These are phyloP conservation scores for Podaxis sp. DNA, from an alignment of 768 basidiomycete genomes.

Conservation along the genomic window DNA sequence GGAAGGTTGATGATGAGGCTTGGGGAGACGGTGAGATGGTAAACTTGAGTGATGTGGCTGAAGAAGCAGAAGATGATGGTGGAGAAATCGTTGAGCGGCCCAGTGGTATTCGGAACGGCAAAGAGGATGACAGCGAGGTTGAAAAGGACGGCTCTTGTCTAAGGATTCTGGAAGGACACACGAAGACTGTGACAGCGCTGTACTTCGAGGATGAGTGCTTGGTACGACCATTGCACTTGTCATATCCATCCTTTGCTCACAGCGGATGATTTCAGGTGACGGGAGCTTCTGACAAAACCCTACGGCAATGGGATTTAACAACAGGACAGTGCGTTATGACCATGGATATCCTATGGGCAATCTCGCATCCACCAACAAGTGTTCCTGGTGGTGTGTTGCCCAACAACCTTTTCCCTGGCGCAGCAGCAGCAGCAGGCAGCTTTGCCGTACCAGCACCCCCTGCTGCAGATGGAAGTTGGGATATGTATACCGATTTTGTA, in stretches of 20 bases:
- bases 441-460: slow-evolving; percentile 88
- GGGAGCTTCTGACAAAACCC: slow-evolving; percentile 96
- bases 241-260: slow-evolving; percentile 10
- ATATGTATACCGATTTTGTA: slow-evolving; percentile 96
- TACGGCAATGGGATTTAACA: slow-evolving; percentile 96
- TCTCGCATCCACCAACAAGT: slow-evolving; percentile 76
- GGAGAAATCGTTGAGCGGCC: slow-evolving; percentile 37
- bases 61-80: slow-evolving; percentile 61
- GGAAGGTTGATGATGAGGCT: slow-evolving; percentile 74
- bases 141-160: slow-evolving; percentile 62
- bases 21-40: slow-evolving; percentile 55
- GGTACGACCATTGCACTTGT: slow-evolving; percentile 45
- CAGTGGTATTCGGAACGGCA: slow-evolving; percentile 40
- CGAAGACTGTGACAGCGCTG: slow-evolving; percentile 87
- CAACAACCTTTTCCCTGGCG: slow-evolving; percentile 49
- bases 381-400: slow-evolving; percentile 39
- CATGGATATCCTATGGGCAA: slow-evolving; percentile 99
- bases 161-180: slow-evolving; percentile 84
- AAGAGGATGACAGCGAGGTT: slow-evolving; percentile 30
- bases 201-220: slow-evolving; percentile 96
- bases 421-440: slow-evolving; percentile 54
- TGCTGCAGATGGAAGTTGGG: slow-evolving; percentile 87
- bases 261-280: slow-evolving; percentile 65
- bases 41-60: slow-evolving; percentile 60
- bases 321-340: slow-evolving; percentile 99